Percentiles rank a stretch among this genome's conserved stretches.
phyloP scores from a whole-genome alignment of 139 green algal species.

The Tetradesmus obliquus region DNA sequence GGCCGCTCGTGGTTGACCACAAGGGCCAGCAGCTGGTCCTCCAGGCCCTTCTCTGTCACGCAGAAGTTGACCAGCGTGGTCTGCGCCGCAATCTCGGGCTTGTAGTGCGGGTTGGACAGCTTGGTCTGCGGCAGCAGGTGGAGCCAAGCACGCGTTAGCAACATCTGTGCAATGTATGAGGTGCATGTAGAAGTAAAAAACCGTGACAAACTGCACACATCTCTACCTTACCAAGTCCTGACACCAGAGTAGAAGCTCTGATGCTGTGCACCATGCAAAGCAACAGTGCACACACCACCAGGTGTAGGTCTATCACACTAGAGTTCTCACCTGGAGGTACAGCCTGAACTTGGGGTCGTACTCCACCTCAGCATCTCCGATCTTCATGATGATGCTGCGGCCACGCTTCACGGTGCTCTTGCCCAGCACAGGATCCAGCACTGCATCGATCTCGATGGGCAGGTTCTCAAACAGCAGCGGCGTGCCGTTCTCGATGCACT shows the following conservation, averaged over 20 bases:
- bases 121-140: conserved; percentile 75
- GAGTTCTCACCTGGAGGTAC: conserved; percentile 37
- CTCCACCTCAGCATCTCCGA: conserved; percentile 86
- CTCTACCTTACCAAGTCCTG: background rate
- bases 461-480: conserved; percentile 94
- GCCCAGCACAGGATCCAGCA: conserved; percentile 88
- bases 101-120: conserved; percentile 92
- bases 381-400: conserved; percentile 79
- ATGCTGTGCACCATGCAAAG: background rate
- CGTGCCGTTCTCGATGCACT: conserved; percentile 64
- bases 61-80: conserved; percentile 93
- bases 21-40: conserved; percentile 92
- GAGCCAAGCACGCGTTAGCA: background rate
- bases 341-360: conserved; percentile 61
- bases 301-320: background rate
- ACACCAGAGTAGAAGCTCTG: background rate
- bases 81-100: conserved; percentile 90
- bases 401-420: conserved; percentile 82
- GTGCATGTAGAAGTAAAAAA: conserved; percentile 35
- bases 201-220: background rate
- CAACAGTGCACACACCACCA: background rate
- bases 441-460: conserved; percentile 87
- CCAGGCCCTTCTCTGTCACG: conserved; percentile 91
- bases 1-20: conserved; percentile 91
- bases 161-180: conserved; percentile 76